Conservation (phyloP, 805 yeast species). For the Saccharomyces kudriavzevii region DNA sequence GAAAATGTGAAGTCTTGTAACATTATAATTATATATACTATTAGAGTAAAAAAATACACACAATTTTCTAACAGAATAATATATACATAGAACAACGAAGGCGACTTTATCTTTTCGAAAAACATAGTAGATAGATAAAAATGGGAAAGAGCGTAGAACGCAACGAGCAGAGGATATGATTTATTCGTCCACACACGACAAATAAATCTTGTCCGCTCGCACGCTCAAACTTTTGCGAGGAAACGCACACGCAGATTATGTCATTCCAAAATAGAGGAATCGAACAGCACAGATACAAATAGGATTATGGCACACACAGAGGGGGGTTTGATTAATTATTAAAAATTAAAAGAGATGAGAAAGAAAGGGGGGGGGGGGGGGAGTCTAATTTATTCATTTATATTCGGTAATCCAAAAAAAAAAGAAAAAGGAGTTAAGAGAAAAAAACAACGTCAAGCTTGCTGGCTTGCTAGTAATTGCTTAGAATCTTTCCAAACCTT, state of each 20-base stretch:
- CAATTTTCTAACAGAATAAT: background rate
- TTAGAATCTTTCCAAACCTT: constrained; percentile 34
- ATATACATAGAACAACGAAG: background rate
- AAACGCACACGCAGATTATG: background rate
- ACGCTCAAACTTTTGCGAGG: background rate
- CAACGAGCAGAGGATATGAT: background rate
- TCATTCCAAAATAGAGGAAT: background rate
- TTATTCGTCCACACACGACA: background rate
- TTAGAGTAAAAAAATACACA: background rate
- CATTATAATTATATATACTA: background rate
- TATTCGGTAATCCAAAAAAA: background rate
- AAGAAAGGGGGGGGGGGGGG: background rate
- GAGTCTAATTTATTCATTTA: background rate
- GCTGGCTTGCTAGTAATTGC: background rate
- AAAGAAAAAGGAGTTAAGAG: background rate
- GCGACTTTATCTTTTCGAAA: background rate
- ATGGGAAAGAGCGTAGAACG: background rate
- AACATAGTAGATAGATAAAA: background rate
- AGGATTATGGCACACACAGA: background rate
- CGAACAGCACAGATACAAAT: background rate
- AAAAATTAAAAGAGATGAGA: background rate
- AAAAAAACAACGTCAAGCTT: background rate
- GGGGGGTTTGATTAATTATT: background rate
- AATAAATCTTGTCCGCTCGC: background rate
- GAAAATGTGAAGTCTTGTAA: background rate